Percentiles rank a stretch among this genome's conserved stretches.
phyloP scores from a whole-genome alignment of 2,329 filamentous ascomycete species.

The Septoria petroselini region DNA sequence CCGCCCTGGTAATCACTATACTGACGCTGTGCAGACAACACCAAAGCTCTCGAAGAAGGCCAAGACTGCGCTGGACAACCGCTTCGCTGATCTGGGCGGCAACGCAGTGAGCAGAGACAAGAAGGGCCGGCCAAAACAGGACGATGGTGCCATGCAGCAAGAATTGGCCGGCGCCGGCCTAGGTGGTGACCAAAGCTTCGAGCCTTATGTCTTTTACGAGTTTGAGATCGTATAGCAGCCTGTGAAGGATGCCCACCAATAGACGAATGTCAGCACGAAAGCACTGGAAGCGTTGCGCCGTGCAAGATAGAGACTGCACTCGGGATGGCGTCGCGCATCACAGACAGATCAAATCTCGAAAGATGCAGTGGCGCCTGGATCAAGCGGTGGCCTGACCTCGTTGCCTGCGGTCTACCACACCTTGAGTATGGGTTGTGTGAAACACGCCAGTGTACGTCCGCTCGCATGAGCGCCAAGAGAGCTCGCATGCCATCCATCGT shows the following conservation, averaged over 20 bases:
- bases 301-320: too few species aligned
- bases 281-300: not conserved
- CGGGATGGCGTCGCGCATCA: too few species aligned
- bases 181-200: slow-evolving; percentile 78
- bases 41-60: slow-evolving; percentile 78
- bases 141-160: slow-evolving; percentile 72
- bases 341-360: too few species aligned
- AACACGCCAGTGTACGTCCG: not conserved
- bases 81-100: slow-evolving; percentile 88
- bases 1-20: not conserved
- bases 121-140: slow-evolving; percentile 85
- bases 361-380: too few species aligned
- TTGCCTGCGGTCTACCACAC: too few species aligned
- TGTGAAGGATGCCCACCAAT: not conserved
- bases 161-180: slow-evolving; percentile 77
- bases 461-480: not conserved
- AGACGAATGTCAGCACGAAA: not conserved
- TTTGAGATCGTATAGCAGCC: slow-evolving; percentile 65
- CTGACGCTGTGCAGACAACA: slow-evolving; percentile 60
- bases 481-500: not conserved
- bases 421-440: not conserved
- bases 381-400: too few species aligned
- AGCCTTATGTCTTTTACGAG: slow-evolving; percentile 95
- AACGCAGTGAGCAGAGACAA: slow-evolving; percentile 94
- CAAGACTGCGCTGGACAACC: slow-evolving; percentile 63